Conservation (phyloP, 805 yeast species). For the Lipomyces spencermartinsiae region DNA sequence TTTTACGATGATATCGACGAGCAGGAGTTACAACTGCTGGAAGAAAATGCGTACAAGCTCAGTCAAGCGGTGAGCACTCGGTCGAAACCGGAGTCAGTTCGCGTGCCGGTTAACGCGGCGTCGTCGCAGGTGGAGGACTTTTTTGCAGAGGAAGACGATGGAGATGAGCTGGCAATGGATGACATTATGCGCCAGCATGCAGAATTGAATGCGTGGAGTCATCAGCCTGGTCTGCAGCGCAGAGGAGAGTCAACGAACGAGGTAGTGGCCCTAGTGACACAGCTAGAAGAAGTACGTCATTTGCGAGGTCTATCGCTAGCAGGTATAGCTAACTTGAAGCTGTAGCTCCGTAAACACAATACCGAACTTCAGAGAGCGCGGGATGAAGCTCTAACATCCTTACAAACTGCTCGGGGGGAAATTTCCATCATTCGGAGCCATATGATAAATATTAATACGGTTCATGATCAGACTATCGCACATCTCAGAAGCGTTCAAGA, state of each 20-base stretch:
- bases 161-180: slow-evolving; percentile 31
- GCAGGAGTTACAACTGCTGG: slow-evolving; percentile 36
- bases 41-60: slow-evolving; percentile 7
- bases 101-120: neutral
- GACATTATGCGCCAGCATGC: neutral
- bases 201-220: neutral
- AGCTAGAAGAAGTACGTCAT: neutral
- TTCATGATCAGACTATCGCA: slow-evolving; percentile 43
- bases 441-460: slow-evolving; percentile 49
- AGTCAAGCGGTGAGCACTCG: slow-evolving; percentile 8
- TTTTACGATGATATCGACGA: slow-evolving; percentile 40
- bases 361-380: slow-evolving; percentile 29
- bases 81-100: neutral
- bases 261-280: neutral
- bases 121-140: neutral
- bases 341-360: slow-evolving; percentile 16
- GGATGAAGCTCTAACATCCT: slow-evolving; percentile 44
- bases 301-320: neutral
- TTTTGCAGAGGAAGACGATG: slow-evolving; percentile 21
- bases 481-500: slow-evolving; percentile 40
- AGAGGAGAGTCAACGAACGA: neutral
- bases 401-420: slow-evolving; percentile 76
- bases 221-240: neutral
- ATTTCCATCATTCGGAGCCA: slow-evolving; percentile 77
- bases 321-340: neutral